These are phyloP conservation scores for Phytopythium ostracodes DNA, from an alignment of 352 stramenopile species.

Conservation along the genomic window DNA sequence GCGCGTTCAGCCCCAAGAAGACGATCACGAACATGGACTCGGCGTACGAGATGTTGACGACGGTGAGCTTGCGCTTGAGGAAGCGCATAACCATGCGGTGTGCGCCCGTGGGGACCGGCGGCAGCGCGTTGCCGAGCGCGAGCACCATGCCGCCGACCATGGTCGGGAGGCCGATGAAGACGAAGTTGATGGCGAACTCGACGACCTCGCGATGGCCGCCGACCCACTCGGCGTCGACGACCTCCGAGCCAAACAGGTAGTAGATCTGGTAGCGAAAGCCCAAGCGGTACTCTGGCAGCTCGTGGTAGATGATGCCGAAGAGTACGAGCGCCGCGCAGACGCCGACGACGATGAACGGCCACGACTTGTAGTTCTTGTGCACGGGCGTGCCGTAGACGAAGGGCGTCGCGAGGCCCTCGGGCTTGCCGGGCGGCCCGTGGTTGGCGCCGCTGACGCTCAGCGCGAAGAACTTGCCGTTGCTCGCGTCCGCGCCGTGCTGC, in stretches of 20 bases:
- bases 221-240: constrained; percentile 54
- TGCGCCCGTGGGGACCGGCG: constrained; percentile 61
- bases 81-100: constrained; percentile 75
- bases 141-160: constrained; percentile 70
- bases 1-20: constrained; percentile 72
- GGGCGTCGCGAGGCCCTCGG: constrained; percentile 48
- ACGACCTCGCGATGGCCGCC: constrained; percentile 71
- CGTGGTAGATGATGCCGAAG: constrained; percentile 67
- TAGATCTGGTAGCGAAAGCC: constrained; percentile 65
- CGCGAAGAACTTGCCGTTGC: constrained; percentile 71
- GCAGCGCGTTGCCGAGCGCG: constrained; percentile 57
- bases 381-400: constrained; percentile 77
- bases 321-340: constrained; percentile 43
- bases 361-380: constrained; percentile 80
- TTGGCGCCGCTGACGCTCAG: constrained; percentile 53
- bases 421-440: constrained; percentile 25
- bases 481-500: constrained; percentile 26
- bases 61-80: constrained; percentile 76
- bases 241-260: constrained; percentile 45
- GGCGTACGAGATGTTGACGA: constrained; percentile 81
- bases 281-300: constrained; percentile 67
- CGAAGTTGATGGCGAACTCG: constrained; percentile 68
- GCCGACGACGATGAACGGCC: constrained; percentile 61
- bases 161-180: constrained; percentile 67
- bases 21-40: constrained; percentile 63